Evolutionary conservation across 2,329 filamentous ascomycete species (phyloP).

Genomic region (Cladosporium sp.): DNA sequence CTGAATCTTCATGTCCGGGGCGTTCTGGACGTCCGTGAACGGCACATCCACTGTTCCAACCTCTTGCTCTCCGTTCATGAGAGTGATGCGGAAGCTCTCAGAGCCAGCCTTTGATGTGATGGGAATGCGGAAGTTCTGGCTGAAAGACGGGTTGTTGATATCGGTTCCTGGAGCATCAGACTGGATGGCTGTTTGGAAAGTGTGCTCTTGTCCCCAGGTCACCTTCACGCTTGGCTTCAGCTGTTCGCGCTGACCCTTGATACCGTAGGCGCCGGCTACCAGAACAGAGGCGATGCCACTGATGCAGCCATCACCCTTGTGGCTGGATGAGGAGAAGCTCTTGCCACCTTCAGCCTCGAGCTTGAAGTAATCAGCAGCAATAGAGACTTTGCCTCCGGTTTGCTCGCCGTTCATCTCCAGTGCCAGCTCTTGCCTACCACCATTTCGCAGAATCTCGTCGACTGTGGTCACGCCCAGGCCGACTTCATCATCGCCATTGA

Average conservation of each 20-base stretch:
- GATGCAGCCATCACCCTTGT: slow-evolving; percentile 35
- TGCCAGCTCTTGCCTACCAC: slow-evolving; percentile 44
- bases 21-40: slow-evolving; percentile 38
- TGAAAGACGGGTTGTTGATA: slow-evolving; percentile 52
- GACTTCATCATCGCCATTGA: slow-evolving; percentile 47
- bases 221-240: slow-evolving; percentile 50
- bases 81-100: slow-evolving; percentile 37
- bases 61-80: slow-evolving; percentile 41
- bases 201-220: slow-evolving; percentile 42
- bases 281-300: slow-evolving; percentile 47
- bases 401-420: slow-evolving; percentile 42
- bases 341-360: slow-evolving; percentile 40
- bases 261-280: slow-evolving; percentile 44
- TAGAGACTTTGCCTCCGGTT: slow-evolving; percentile 38
- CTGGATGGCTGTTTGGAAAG: slow-evolving; percentile 46
- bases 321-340: slow-evolving; percentile 35
- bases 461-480: slow-evolving; percentile 44
- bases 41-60: slow-evolving; percentile 39
- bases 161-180: slow-evolving; percentile 48
- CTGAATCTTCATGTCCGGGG: slow-evolving; percentile 36
- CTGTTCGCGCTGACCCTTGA: slow-evolving; percentile 47
- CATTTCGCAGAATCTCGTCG: slow-evolving; percentile 42
- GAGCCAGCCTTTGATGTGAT: slow-evolving; percentile 37
- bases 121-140: slow-evolving; percentile 48
- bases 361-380: slow-evolving; percentile 46